Evolutionary conservation across 306 rosid species (phyloP), one percentile per base, ranked within the genome.

Genomic region (Hippophae rhamnoides): DNA sequence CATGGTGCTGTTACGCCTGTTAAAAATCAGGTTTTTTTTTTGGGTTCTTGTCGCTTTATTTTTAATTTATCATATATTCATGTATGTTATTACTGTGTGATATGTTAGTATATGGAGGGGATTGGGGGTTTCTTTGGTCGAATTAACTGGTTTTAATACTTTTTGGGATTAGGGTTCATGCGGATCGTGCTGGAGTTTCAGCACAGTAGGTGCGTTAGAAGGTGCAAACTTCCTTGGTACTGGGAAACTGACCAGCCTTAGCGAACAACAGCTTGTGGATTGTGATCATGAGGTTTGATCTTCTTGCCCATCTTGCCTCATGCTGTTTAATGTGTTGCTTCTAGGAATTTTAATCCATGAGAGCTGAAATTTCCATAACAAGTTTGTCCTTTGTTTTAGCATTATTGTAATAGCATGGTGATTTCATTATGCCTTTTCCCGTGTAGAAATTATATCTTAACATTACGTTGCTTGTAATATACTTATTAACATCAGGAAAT

Each of bases 181-280:
- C 61, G 99, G 99, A 52, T 93, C 99, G 1, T 93, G 99, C 81
- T 88, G 96, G 96, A 92, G 99, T 73, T 92, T 92, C 78, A 92
- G 96, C 57, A 68, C 99, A 6, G 82, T 88, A 11, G 99, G 99
- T 42, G 99, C 99, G 8, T 71, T 93, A 58, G 97, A 93, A 86
- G 99, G 99, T 75, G 96, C 97, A 58, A 81, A 88, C 64, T 88
- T 76, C 68, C 86, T 93, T 6, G 66, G 97, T 5, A 88, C 95
- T 0, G 87, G 99, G 31, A 65, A 88, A 45, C 99, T 93, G 52
- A 86, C 80, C 31, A 93, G 95, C 74, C 92, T 93, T 53, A 93
- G 99, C 69, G 99, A 93, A 75, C 99, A 93, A 66, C 99, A 93
- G 70, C 89, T 88, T 6, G 94, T 93, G 48, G 99, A 93, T 69